Conservation (phyloP, 169 alveolate species). For the Babesia sp. region DNA sequence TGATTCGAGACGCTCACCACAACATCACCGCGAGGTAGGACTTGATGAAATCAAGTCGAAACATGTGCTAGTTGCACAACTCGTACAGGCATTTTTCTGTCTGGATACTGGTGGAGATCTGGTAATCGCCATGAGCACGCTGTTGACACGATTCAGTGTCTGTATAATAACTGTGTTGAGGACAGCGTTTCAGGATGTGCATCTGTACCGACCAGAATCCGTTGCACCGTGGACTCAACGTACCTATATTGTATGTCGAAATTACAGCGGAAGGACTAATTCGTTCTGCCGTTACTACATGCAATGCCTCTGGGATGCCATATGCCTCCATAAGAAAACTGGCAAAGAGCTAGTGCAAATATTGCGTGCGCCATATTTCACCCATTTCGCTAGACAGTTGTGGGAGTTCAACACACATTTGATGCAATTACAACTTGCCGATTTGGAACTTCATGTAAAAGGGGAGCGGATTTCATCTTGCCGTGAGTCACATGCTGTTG, state of each 20-base stretch:
- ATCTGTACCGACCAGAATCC: constrained; percentile 67
- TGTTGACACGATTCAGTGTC: constrained; percentile 69
- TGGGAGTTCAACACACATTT: constrained; percentile 61
- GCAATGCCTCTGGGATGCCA: constrained; percentile 78
- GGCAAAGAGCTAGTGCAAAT: constrained; percentile 62
- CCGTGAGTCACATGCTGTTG: constrained; percentile 6
- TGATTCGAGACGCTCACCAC: constrained; percentile 6
- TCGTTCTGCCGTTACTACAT: constrained; percentile 69
- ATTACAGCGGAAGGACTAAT: constrained; percentile 68
- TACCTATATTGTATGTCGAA: constrained; percentile 59
- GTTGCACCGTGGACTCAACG: constrained; percentile 69
- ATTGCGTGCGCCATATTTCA: constrained; percentile 47
- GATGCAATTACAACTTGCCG: constrained; percentile 31
- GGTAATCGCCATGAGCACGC: constrained; percentile 57
- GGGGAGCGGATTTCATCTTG: background rate
- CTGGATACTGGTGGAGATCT: constrained; percentile 67
- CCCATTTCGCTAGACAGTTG: constrained; percentile 42
- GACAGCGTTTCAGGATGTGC: constrained; percentile 68
- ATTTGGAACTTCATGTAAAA: constrained; percentile 5
- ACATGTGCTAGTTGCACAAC: constrained; percentile 52
- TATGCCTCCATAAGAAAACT: constrained; percentile 57
- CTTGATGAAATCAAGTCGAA: constrained; percentile 39
- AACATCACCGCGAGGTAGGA: constrained; percentile 40
- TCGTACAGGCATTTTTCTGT: constrained; percentile 68
- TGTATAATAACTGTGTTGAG: constrained; percentile 65